Conservation (phyloP, 495 filamentous ascomycete species). For the Lasiosphaeris hirsuta region DNA sequence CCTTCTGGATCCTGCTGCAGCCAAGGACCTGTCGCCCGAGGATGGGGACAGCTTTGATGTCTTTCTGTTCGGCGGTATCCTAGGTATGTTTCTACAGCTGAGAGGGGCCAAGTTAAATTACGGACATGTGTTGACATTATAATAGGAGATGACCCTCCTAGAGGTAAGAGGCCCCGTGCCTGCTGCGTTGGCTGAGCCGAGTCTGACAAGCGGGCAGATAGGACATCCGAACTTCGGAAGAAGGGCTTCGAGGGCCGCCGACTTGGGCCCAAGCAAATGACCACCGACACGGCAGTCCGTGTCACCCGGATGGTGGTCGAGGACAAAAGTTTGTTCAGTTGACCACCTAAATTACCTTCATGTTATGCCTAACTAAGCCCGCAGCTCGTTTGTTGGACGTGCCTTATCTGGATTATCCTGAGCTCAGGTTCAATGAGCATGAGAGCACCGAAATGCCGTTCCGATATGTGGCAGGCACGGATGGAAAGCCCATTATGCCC, state of each 20-base stretch:
- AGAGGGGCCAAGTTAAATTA: background rate
- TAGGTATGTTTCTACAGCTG: conserved; percentile 57
- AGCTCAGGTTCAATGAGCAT: conserved; percentile 82
- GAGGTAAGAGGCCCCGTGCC: conserved; percentile 59
- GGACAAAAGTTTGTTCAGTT: conserved; percentile 59
- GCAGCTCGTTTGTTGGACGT: conserved; percentile 72
- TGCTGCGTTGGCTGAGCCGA: background rate
- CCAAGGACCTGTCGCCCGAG: conserved; percentile 72
- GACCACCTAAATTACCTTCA: background rate
- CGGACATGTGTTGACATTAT: conserved; percentile 7
- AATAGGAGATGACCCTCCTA: conserved; percentile 87
- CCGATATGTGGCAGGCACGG: conserved; percentile 75
- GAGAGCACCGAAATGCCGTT: conserved; percentile 97
- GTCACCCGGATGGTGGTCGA: conserved; percentile 88
- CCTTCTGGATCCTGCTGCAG: conserved; percentile 81
- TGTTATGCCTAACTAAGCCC: background rate
- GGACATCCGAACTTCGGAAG: conserved; percentile 86
- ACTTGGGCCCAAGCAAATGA: conserved; percentile 94
- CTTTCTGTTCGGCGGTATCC: conserved; percentile 93
- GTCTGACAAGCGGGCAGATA: conserved; percentile 53
- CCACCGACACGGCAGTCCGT: conserved; percentile 92
- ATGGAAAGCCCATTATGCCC: conserved; percentile 85
- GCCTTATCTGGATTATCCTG: conserved; percentile 79
- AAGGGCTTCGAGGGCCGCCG: conserved; percentile 88
- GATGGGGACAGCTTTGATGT: conserved; percentile 82